Evolutionary conservation across 768 basidiomycete species (phyloP), one percentile per base, ranked within the genome.

Genomic region (Amylocystis lapponica): DNA sequence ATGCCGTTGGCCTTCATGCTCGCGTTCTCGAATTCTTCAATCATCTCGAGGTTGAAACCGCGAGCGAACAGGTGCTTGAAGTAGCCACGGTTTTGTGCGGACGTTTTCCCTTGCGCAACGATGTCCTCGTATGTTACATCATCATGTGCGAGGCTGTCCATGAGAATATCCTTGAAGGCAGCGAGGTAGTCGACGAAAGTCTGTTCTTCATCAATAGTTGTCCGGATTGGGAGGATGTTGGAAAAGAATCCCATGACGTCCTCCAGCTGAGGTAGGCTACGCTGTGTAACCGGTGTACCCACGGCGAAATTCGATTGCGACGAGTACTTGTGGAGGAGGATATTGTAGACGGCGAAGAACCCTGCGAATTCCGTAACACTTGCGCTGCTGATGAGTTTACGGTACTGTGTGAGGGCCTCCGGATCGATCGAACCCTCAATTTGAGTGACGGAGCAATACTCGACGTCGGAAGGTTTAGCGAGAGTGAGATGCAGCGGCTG

Each of bases 321-420:
- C n/a, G 60, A 62, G 45, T 62, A 62, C 16, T 62, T 62, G 54
- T 62, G 55, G 37, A 61, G 56, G 12, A 61, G 58, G n/a, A 62
- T n/a, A 9, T 61, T 61, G 39, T 61, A 61, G 3, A 53, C 60
- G 2, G 60, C 60, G 25, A 62, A 61, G 48, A 61, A 62, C 12
- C 55, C 61, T 35, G 60, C 57, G 25, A 61, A 61, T 3, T 55
- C 46, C 1, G 60, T 61, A 19, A 52, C 54, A 9, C 41, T 47
- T 3, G 44, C 38, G 13, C 50, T 48, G 2, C 47, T 38, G 32
- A 57, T 41, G 23, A 59, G 12, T 13, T 55, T 50, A 19, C 46
- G 17, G 50, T 59, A 61, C 36, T 46, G 32, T 39, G 49, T 36
- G 14, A 49, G 46, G 17, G 50, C 46, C 25, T 41, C 46, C 14